A percentile compares a stretch with the other conserved stretches of the same genome.
phyloP scores from a whole-genome alignment of 768 basidiomycete species.

The Pholiota molesta region DNA sequence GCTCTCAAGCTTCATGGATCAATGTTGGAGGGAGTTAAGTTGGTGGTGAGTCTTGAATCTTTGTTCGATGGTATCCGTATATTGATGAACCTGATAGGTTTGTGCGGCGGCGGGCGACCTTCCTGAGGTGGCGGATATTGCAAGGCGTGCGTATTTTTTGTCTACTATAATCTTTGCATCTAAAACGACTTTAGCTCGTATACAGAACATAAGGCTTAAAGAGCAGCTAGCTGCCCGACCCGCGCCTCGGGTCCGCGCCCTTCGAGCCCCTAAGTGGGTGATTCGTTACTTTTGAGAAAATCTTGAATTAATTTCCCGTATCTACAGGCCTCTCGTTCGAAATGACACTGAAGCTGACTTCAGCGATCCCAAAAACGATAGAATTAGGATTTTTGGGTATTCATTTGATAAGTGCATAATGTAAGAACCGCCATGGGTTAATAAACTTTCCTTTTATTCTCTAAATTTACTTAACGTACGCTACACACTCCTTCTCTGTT shows the following conservation, averaged over 20 bases:
- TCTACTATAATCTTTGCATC: not conserved
- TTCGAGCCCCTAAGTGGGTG: too few species aligned
- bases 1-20: conserved; percentile 46
- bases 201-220: conserved; percentile 7
- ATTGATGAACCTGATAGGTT: conserved; percentile 31
- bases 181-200: conserved; percentile 7
- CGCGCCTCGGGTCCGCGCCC: not conserved
- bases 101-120: conserved; percentile 38
- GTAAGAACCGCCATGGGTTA: conserved; percentile 4
- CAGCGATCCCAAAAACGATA: conserved; percentile 23
- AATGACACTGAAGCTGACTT: conserved; percentile 27
- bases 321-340: conserved; percentile 22
- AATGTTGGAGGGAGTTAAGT: conserved; percentile 35
- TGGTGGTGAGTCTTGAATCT: conserved; percentile 40
- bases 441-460: not conserved
- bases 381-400: conserved; percentile 31
- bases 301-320: not conserved
- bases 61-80: not conserved
- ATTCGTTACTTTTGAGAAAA: not conserved
- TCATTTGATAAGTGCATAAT: conserved; percentile 32
- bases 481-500: conserved; percentile 2
- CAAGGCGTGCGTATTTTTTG: conserved; percentile 25
- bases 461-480: conserved; percentile 4
- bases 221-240: not conserved
- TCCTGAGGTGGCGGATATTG: conserved; percentile 40